Evolutionary conservation across 805 yeast genomes (phyloP).

Genomic region (Candida nanaspora): DNA sequence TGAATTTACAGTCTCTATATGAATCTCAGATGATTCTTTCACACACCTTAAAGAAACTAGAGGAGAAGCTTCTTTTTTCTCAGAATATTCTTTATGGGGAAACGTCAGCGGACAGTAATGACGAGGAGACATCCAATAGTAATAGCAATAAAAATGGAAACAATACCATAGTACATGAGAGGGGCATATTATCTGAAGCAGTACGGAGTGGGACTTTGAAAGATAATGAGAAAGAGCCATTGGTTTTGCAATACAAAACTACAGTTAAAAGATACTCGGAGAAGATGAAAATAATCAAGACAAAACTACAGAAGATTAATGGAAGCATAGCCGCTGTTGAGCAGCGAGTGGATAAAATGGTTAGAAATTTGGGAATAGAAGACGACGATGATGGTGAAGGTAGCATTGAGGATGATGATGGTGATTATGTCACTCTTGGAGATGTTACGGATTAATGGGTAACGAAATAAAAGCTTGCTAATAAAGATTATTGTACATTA

Average conservation of each 20-base stretch:
- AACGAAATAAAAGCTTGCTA: no score
- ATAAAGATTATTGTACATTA: no score
- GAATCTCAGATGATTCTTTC: slow-evolving; percentile 51
- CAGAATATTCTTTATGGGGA: slow-evolving; percentile 5
- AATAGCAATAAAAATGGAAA: neutral
- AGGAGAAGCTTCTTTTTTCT: slow-evolving; percentile 20
- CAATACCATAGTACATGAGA: neutral
- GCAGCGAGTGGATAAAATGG: slow-evolving; percentile 24
- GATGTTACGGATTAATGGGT: no score
- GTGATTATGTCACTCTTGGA: neutral
- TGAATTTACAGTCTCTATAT: slow-evolving; percentile 43
- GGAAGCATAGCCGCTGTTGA: slow-evolving; percentile 30
- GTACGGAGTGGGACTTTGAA: no score
- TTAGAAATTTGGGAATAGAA: slow-evolving; percentile 7
- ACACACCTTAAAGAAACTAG: slow-evolving; percentile 36
- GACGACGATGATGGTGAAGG: neutral
- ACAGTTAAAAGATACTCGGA: slow-evolving; percentile 1
- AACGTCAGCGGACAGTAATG: neutral
- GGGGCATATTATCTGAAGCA: no score
- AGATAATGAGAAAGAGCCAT: no score
- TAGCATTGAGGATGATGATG: neutral
- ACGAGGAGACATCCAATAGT: neutral
- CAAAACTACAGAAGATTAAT: slow-evolving; percentile 16
- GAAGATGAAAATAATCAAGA: slow-evolving; percentile 18
- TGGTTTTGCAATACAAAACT: neutral